A percentile compares a stretch with the other conserved stretches of the same genome.
Conservation (phyloP, 2,329 filamentous ascomycete species). For the Gaeumannomyces tritici region DNA sequence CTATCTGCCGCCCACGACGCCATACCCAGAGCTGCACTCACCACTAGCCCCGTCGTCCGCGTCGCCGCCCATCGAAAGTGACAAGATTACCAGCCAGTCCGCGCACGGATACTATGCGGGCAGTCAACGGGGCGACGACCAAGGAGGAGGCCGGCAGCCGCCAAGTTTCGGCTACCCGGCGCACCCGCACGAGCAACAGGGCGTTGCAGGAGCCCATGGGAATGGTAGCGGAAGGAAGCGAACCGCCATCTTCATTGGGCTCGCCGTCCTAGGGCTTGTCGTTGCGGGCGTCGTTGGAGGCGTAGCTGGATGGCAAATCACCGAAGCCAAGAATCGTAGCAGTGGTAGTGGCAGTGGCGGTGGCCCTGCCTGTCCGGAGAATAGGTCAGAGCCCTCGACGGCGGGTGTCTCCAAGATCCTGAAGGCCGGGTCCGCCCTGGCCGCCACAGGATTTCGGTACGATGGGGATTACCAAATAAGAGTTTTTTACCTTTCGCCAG, state of each 20-base stretch:
- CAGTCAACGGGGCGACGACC: too few species aligned
- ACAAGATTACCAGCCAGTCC: neutral
- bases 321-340: neutral
- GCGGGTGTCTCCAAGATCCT: neutral
- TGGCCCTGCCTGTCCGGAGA: too few species aligned
- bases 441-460: neutral
- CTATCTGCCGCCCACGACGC: neutral
- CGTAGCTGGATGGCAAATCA: neutral
- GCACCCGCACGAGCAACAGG: neutral
- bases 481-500: neutral
- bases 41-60: too few species aligned
- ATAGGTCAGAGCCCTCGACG: neutral
- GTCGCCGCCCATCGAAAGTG: neutral
- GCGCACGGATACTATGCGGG: neutral
- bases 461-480: neutral
- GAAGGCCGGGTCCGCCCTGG: neutral
- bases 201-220: too few species aligned
- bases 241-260: neutral
- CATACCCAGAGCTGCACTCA: neutral
- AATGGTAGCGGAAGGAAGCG: neutral
- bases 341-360: neutral
- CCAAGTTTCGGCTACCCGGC: neutral
- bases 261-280: neutral
- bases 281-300: neutral
- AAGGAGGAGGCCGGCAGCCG: neutral